Evolutionary conservation across 2,329 filamentous ascomycete genomes (phyloP), one percentile per base, ranked within the genome.

Genomic region (Colletotrichum camelliae): DNA sequence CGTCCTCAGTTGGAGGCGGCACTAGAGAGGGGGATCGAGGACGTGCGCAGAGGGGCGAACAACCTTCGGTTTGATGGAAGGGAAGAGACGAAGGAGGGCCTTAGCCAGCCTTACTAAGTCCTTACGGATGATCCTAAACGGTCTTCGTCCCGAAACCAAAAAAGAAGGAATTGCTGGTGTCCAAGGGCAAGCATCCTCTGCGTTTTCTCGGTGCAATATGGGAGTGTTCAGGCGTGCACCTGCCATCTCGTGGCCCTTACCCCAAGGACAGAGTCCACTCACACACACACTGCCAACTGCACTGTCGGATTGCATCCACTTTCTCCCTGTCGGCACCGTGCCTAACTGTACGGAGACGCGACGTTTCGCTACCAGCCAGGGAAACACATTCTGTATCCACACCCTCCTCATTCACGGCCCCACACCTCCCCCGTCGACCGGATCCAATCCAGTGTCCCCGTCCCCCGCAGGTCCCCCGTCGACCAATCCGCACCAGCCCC

Each of bases 251-350:
- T 71, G 72, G 52, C 52, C 60, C 67, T 52, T 35, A 27, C 48
- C 48, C 9, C 33, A 9, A 58, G 18, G 24, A 18, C n/a, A 13
- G n/a, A 27, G 4, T 27, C 48, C 48, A 48, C 9, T 48, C 39
- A 48, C 39, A 35, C 31, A n/a, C 43, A 48, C 43, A 27, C 52
- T 24, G 24, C 24, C 24, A 24, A 24, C 24, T 24, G 24, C 21
- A 67, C 37, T 52, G 58, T 31, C 29, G 67, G 71, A 60, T 37
- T 71, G 70, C 29, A 43, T 43, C 37, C 70, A 37, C 57, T 10
- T 52, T 55, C 29, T 65, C 73, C 64, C 70, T 67, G 70, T 75
- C 73, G 70, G 73, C 73, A 73, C 57, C 35, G 33, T 68, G 73
- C 58, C 70, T 67, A 37, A 43, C 55, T 52, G 69, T 43, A 67